Evolutionary conservation across 2,329 filamentous ascomycete species (phyloP).

Genomic region (Trichoderma harzianum): DNA sequence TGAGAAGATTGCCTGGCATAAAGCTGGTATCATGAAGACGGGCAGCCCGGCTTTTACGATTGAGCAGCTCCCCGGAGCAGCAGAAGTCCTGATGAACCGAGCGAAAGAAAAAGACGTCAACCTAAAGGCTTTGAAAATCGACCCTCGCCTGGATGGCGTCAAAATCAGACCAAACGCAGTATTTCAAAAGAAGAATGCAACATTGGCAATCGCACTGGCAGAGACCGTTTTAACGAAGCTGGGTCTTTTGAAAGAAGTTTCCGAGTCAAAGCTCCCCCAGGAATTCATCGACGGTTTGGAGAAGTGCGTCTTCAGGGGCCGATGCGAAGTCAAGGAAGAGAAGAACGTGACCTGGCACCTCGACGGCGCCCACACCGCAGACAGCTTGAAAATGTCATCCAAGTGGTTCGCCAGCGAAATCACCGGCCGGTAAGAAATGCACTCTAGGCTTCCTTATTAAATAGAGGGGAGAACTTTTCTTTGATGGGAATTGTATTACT

Average conservation of each 20-base stretch:
- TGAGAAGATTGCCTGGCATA: conserved; percentile 69
- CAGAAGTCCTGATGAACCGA: conserved; percentile 45
- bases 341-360: conserved; percentile 73
- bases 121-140: conserved; percentile 45
- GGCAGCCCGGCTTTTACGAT: conserved; percentile 57
- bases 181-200: conserved; percentile 60
- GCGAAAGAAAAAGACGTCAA: conserved; percentile 51
- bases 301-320: conserved; percentile 71
- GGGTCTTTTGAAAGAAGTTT: conserved; percentile 30
- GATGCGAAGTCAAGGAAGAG: conserved; percentile 64
- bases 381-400: conserved; percentile 79
- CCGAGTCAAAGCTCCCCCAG: conserved; percentile 45
- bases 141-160: conserved; percentile 45
- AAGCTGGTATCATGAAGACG: conserved; percentile 66
- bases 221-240: conserved; percentile 47
- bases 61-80: conserved; percentile 46
- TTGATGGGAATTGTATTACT: no score
- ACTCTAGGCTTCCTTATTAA: no score
- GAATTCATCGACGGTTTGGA: conserved; percentile 73
- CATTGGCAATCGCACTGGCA: conserved; percentile 50
- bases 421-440: conserved; percentile 28
- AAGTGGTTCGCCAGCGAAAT: conserved; percentile 70
- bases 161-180: conserved; percentile 49
- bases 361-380: conserved; percentile 88
- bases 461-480: no score